phyloP scores from a whole-genome alignment of 768 basidiomycete genomes.

The Amylocystis lapponica region DNA sequence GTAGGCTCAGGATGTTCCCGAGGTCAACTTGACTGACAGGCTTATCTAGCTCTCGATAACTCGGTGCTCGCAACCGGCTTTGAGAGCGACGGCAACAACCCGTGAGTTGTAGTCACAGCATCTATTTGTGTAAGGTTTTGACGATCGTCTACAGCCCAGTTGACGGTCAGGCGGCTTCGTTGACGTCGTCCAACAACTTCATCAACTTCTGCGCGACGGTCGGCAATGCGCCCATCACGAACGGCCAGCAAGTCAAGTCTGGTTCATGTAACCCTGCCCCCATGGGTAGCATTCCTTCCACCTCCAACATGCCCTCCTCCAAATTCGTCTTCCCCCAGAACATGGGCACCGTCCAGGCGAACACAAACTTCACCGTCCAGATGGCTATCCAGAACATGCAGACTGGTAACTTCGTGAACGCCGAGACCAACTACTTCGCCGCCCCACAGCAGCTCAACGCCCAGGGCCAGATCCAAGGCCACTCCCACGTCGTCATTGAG shows the following conservation, averaged over 20 bases:
- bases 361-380: conserved; percentile 47
- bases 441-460: conserved; percentile 48
- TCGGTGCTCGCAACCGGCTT: conserved; percentile 41
- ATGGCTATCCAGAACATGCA: conserved; percentile 41
- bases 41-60: conserved; percentile 43
- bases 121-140: background rate
- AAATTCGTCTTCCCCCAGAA: conserved; percentile 52
- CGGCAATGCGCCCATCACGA: conserved; percentile 35
- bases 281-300: conserved; percentile 55
- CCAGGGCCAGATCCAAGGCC: conserved; percentile 41
- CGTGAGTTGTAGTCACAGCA: background rate
- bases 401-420: conserved; percentile 58
- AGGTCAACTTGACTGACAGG: no score
- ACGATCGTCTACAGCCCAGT: background rate
- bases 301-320: conserved; percentile 45
- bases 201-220: conserved; percentile 48
- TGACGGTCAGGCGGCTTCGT: conserved; percentile 43
- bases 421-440: conserved; percentile 44
- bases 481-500: conserved; percentile 55
- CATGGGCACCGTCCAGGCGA: conserved; percentile 37
- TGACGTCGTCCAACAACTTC: conserved; percentile 60
- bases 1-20: no score
- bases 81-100: conserved; percentile 43
- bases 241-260: conserved; percentile 34
- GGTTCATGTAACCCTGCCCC: conserved; percentile 60